Base-by-base conservation (phyloP, 495 filamentous ascomycete species). In the Sordaria brevicollis region DNA sequence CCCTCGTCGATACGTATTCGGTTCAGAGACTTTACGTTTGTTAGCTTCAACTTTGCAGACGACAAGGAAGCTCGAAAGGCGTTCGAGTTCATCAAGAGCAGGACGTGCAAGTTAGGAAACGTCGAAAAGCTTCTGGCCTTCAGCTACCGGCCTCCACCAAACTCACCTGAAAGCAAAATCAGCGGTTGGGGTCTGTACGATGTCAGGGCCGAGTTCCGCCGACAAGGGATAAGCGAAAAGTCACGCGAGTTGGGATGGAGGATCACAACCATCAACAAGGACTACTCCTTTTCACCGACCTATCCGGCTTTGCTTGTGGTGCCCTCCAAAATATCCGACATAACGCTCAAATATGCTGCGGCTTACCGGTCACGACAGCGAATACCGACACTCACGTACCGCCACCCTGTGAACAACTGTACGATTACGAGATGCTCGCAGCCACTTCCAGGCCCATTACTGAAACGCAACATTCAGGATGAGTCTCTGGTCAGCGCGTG, bases 341-440 rank as follows among this genome's bases (percentile, higher is more conserved):
- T 94, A 73, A 93, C 93, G 57, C 87, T 99, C 68, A 97, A 96
- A 71, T 97, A 99, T 76, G 96, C 94, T 11, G 91, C 91, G 71
- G 84, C 86, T 70, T 98, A 94, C 80, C 90, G 95, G 37, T 98
- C 95, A 0, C 86, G 93, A 66, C 88, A 89, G 65, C 88, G 95
- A 69, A 92, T 99, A 80, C 95, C 95, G 19, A 91, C 89, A 9
- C 82, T 98, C 38, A 91, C 92, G 35, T 99, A 99, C 77, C 86
- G 97, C 11, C 95, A 99, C 79, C 93, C 95, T 2, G 85, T 98
- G 70, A 99, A 98, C 79, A 96, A 96, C 77, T 97, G 95, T 78
- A 93, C 93, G 33, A 98, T 99, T 71, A 97, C 94, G 4, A 85
- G 95, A 71, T 96, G 94, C 76, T 95, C 96, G 4, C 95, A 99